Conservation (phyloP, 768 basidiomycete species). For the Amanita brunnescens region DNA sequence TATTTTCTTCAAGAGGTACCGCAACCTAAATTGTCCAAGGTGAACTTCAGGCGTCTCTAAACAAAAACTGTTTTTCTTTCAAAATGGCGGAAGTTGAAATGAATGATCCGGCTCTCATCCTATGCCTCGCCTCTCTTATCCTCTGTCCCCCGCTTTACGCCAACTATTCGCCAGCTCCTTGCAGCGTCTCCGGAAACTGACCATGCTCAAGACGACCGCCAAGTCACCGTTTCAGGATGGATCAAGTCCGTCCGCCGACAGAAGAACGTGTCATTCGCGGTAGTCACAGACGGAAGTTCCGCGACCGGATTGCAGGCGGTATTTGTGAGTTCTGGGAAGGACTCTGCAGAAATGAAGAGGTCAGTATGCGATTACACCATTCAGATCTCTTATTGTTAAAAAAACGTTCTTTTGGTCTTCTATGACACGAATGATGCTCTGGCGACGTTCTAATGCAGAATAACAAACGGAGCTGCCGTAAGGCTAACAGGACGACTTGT, state of each 20-base stretch:
- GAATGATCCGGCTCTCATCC: not conserved
- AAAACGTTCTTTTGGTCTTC: not conserved
- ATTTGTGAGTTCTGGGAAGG: constrained; percentile 34
- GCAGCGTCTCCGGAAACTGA: constrained; percentile 2
- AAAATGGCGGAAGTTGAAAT: no score
- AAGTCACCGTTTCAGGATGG: constrained; percentile 65
- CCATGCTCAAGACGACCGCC: constrained; percentile 1
- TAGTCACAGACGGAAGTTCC: constrained; percentile 75
- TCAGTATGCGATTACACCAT: constrained; percentile 9
- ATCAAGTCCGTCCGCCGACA: constrained; percentile 79
- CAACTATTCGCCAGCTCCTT: constrained; percentile 24
- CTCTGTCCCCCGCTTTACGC: constrained; percentile 15
- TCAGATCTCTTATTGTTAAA: not conserved
- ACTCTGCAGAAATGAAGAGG: constrained; percentile 21
- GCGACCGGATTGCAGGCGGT: constrained; percentile 72
- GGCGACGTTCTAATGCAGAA: constrained; percentile 7
- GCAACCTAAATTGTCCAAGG: no score
- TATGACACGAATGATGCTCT: not conserved
- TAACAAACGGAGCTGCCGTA: constrained; percentile 17
- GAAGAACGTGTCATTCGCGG: constrained; percentile 82
- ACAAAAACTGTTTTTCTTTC: no score
- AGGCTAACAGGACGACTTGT: constrained; percentile 31
- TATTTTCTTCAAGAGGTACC: no score
- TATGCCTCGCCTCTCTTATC: not conserved
- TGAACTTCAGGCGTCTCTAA: no score